phyloP scores from a whole-genome alignment of 2,329 filamentous ascomycete genomes.

The Pestalotiopsis sp. region DNA sequence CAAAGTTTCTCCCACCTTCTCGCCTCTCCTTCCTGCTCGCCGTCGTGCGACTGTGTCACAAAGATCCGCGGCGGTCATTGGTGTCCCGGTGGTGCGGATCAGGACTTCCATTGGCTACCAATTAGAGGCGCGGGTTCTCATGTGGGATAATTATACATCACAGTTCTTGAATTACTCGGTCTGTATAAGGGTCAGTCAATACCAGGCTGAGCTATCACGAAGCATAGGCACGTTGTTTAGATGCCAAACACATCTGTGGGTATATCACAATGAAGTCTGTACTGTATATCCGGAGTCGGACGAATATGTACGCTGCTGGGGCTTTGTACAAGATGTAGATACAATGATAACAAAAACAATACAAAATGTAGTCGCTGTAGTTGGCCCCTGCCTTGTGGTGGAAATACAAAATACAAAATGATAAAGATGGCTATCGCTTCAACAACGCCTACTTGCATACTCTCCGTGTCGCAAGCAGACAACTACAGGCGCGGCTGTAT shows the following conservation, averaged over 20 bases:
- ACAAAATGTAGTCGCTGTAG: neutral
- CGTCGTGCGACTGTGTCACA: neutral
- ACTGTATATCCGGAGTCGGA: neutral
- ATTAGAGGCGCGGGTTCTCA: neutral
- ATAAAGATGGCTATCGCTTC: neutral
- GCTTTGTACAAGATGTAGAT: neutral
- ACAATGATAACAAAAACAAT: neutral
- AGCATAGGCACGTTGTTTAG: neutral
- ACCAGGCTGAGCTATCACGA: neutral
- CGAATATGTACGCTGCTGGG: neutral
- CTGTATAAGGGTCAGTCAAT: neutral
- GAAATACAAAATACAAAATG: neutral
- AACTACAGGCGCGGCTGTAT: slow-evolving; percentile 78
- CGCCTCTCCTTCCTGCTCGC: neutral
- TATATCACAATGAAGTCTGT: neutral
- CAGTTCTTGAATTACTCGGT: neutral
- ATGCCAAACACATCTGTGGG: neutral
- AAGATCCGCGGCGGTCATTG: slow-evolving; percentile 4
- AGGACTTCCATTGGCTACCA: neutral
- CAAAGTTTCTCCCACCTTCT: neutral
- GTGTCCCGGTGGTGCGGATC: neutral
- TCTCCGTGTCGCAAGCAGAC: neutral
- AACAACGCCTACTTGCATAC: slow-evolving; percentile 1
- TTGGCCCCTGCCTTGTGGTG: neutral
- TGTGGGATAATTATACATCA: neutral